Evolutionary conservation across 805 yeast genomes (phyloP).

Genomic region (Candida tammaniensis): DNA sequence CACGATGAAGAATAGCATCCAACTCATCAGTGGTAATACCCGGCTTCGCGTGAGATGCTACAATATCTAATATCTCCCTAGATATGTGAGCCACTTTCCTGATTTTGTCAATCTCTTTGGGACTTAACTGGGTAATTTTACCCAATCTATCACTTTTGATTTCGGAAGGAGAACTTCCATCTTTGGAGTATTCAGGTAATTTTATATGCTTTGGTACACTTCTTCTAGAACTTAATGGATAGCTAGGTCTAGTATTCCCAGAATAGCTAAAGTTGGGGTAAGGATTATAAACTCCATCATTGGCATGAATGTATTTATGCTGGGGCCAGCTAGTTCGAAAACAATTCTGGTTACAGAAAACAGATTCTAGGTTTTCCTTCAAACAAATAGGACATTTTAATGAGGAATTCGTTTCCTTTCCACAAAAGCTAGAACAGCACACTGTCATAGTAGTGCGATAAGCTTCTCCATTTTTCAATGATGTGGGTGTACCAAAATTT

Average conservation of each 20-base stretch:
- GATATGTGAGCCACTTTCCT: constrained; percentile 71
- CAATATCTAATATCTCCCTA: constrained; percentile 85
- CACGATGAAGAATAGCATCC: constrained; percentile 82
- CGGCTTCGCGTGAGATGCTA: constrained; percentile 78
- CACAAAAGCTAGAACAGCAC: constrained; percentile 84
- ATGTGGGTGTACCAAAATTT: too few relatives aligned
- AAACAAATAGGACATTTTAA: constrained; percentile 92
- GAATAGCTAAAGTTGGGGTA: constrained; percentile 75
- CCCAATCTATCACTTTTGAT: constrained; percentile 66
- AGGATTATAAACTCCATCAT: constrained; percentile 71
- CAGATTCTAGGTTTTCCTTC: constrained; percentile 58
- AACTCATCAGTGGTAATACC: constrained; percentile 93
- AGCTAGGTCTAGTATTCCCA: constrained; percentile 72
- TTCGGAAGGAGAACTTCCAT: constrained; percentile 80
- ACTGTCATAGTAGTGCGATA: too few relatives aligned
- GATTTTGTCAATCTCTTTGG: constrained; percentile 71
- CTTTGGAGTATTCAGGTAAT: constrained; percentile 78
- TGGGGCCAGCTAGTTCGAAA: constrained; percentile 67
- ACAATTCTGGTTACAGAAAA: constrained; percentile 82
- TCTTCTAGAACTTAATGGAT: constrained; percentile 77
- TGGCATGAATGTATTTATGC: constrained; percentile 73
- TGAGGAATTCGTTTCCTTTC: constrained; percentile 69
- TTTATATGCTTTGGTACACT: constrained; percentile 67
- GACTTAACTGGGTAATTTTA: constrained; percentile 59
- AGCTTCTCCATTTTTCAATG: too few relatives aligned